A percentile compares a stretch with the other conserved stretches of the same genome.
Evolutionary conservation across 306 rosid genomes (phyloP).

Genomic region (Quillaja saponaria): DNA sequence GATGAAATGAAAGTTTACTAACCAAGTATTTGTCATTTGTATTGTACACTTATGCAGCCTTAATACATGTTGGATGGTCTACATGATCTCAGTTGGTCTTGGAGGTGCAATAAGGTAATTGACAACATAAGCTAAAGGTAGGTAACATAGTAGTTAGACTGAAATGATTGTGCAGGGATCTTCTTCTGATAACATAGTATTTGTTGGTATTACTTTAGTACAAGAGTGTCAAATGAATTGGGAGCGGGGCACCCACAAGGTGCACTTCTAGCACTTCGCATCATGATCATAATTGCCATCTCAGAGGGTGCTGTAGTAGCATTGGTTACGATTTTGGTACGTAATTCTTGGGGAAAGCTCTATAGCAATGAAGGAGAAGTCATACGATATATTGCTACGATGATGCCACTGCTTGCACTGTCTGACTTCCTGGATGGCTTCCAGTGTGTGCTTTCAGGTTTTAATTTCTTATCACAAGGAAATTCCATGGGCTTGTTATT

Average conservation of each 20-base stretch:
- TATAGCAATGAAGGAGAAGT: conserved; percentile 62
- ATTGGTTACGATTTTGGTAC: conserved; percentile 43
- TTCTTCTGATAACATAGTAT: conserved; percentile 2
- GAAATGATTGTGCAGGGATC: background rate
- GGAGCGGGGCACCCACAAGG: conserved; percentile 41
- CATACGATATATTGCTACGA: conserved; percentile 47
- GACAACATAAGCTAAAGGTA: background rate
- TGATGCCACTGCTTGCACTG: conserved; percentile 62
- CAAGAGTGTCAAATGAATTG: too few relatives aligned
- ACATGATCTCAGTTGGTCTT: conserved; percentile 62
- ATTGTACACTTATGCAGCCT: conserved; percentile 38
- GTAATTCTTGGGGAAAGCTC: conserved; percentile 54
- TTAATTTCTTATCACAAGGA: background rate
- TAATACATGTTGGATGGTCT: conserved; percentile 64
- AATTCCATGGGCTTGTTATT: background rate
- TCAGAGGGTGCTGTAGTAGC: conserved; percentile 41
- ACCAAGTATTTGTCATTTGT: too few relatives aligned
- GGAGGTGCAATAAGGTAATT: conserved; percentile 61
- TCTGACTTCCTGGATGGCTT: conserved; percentile 70
- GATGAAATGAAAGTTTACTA: too few relatives aligned
- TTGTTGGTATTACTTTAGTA: conserved; percentile 34
- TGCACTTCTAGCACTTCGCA: conserved; percentile 51
- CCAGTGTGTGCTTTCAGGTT: conserved; percentile 72
- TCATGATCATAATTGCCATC: conserved; percentile 43
- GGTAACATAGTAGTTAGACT: background rate